Evolutionary conservation across 805 yeast genomes (phyloP), one percentile per base, ranked within the genome.

Genomic region (Limtongia smithiae): DNA sequence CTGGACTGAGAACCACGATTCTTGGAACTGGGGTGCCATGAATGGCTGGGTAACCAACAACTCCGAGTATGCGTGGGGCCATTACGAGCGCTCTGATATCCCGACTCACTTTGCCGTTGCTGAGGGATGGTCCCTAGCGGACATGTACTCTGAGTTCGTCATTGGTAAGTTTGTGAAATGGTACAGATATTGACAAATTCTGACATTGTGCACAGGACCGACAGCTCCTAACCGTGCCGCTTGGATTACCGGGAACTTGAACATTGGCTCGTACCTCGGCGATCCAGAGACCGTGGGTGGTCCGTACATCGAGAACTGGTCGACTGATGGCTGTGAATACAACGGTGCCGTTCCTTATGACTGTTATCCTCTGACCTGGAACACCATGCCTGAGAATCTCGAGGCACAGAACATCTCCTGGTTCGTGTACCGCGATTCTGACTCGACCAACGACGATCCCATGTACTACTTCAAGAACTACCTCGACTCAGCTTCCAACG

Each of bases 91-190:
- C n/a, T 15, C 35, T 3, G 65, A 61, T 37, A 33, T 59, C 8
- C 65, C 65, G 12, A 50, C 58, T 11, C 63, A 59, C 37, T 62
- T 47, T 39, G 54, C 45, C 11, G 50, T 62, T 39, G 63, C 54
- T 14, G 65, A 62, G 27, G 58, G 50, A 14, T 62, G 59, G 59
- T 51, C 63, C 18, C 47, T 62, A 18, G 64, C 43, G 11, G 65
- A 62, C 43, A 62, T 62, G 65, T 60, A 60, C 41, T 27, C 56
- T 9, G 62, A 60, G 41, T 42, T 57, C 32, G 58, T 60, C 20
- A 57, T 60, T 32, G 63, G 55, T 49, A 43, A 18, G 44, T 14
- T 15, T n/a, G 7, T 14, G 17, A n/a, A n/a, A n/a, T n/a, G n/a
- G n/a, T n/a, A n/a, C 33, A 17, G n/a, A 12, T 31, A 28, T 18